These are phyloP conservation scores for Globisporangium okanoganense DNA, from an alignment of 352 stramenopile genomes.

Conservation along the genomic window DNA sequence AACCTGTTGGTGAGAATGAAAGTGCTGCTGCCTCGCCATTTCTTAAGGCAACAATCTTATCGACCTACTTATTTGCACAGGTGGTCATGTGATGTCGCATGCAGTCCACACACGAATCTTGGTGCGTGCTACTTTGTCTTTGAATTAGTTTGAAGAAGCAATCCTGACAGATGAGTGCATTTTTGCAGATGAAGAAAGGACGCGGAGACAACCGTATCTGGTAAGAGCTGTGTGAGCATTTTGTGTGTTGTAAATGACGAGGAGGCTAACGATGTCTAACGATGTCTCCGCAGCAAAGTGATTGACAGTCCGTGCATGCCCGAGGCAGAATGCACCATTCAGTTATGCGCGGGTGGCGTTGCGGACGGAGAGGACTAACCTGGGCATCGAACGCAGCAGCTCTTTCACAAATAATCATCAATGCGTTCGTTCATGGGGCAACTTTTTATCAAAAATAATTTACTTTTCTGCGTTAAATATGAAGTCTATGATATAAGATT, in stretches of 20 bases:
- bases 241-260: background rate
- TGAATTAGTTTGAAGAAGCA: constrained; percentile 4
- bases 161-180: background rate
- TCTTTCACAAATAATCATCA: background rate
- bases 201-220: constrained; percentile 88
- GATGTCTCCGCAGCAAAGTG: constrained; percentile 73
- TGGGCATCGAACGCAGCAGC: background rate
- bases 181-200: constrained; percentile 84
- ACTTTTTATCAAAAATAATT: constrained; percentile 25
- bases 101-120: constrained; percentile 95
- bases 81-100: constrained; percentile 94
- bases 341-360: constrained; percentile 62
- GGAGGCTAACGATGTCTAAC: constrained; percentile 11
- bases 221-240: constrained; percentile 21
- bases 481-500: constrained; percentile 20
- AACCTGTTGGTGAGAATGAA: constrained; percentile 58
- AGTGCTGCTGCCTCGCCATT: background rate
- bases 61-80: constrained; percentile 16
- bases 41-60: background rate
- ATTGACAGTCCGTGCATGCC: constrained; percentile 86
- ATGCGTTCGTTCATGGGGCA: constrained; percentile 1
- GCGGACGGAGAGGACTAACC: constrained; percentile 53
- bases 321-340: constrained; percentile 79
- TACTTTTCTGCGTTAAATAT: constrained; percentile 50
- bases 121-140: constrained; percentile 27